These are phyloP conservation scores for Hymenoscyphus albidus DNA, from an alignment of 2,329 filamentous ascomycete species.

Conservation along the genomic window DNA sequence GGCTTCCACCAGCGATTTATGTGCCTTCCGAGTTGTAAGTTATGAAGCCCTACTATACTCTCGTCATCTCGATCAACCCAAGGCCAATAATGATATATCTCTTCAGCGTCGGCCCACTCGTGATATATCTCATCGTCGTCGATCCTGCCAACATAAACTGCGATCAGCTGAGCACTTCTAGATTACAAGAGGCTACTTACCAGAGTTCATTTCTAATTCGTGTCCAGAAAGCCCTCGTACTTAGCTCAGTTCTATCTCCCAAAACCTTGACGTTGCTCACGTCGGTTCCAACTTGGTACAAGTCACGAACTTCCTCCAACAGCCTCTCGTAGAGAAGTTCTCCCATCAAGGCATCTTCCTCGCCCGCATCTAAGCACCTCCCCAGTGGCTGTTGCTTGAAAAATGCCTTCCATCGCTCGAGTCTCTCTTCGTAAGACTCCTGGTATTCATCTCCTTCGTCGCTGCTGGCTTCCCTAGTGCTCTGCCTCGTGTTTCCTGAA, in stretches of 20 bases:
- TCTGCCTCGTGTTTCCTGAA: neutral
- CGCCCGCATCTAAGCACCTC: conserved; percentile 14
- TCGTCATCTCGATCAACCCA: neutral
- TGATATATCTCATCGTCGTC: conserved; percentile 10
- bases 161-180: neutral
- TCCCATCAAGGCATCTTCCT: neutral
- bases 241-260: conserved; percentile 13
- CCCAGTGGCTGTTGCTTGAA: conserved; percentile 19
- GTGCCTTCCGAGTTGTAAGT: neutral
- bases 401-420: conserved; percentile 19
- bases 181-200: neutral
- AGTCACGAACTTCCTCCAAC: conserved; percentile 15
- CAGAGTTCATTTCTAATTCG: conserved; percentile 19
- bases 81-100: conserved; percentile 1
- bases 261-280: neutral
- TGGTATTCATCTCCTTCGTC: conserved; percentile 1
- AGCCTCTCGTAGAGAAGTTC: conserved; percentile 14
- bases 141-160: neutral
- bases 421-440: conserved; percentile 15
- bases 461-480: neutral
- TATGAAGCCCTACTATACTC: neutral
- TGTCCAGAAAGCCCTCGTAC: conserved; percentile 24
- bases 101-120: conserved; percentile 10
- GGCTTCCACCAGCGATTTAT: neutral
- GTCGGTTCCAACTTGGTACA: conserved; percentile 1